Evolutionary conservation across 768 basidiomycete species (phyloP).

Genomic region (Pulveroboletus sp.): DNA sequence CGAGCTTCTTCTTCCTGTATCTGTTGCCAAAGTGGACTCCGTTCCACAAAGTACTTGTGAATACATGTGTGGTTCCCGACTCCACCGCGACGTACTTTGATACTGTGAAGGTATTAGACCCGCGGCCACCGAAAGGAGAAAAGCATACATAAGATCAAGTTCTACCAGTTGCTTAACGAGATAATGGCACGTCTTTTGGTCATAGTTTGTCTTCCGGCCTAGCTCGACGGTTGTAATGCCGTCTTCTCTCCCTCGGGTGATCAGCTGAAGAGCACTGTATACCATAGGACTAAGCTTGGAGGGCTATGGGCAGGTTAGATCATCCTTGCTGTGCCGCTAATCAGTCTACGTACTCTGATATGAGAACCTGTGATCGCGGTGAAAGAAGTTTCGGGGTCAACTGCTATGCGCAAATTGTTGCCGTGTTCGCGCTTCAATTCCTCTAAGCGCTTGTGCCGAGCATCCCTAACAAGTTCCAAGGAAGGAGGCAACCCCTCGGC

Average conservation of each 20-base stretch:
- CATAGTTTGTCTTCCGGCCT: slow-evolving; percentile 74
- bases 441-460: slow-evolving; percentile 49
- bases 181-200: slow-evolving; percentile 89
- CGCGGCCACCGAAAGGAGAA: not conserved
- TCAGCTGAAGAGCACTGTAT: slow-evolving; percentile 76
- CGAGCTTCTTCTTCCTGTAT: slow-evolving; percentile 66
- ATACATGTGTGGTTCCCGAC: slow-evolving; percentile 75
- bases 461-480: slow-evolving; percentile 54
- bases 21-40: slow-evolving; percentile 69
- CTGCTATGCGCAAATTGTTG: slow-evolving; percentile 64
- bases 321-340: not conserved
- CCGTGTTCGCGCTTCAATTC: slow-evolving; percentile 58
- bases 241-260: slow-evolving; percentile 74
- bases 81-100: slow-evolving; percentile 75
- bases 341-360: slow-evolving; percentile 57
- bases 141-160: slow-evolving; percentile 65
- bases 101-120: slow-evolving; percentile 35
- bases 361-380: slow-evolving; percentile 83
- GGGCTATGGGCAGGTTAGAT: slow-evolving; percentile 43
- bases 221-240: slow-evolving; percentile 79
- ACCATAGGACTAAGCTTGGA: slow-evolving; percentile 81
- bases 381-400: slow-evolving; percentile 71
- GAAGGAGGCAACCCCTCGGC: slow-evolving; percentile 41
- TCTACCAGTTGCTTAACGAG: slow-evolving; percentile 72
- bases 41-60: slow-evolving; percentile 80